Conservation (phyloP, 805 yeast genomes). For the Candida ulmi region DNA sequence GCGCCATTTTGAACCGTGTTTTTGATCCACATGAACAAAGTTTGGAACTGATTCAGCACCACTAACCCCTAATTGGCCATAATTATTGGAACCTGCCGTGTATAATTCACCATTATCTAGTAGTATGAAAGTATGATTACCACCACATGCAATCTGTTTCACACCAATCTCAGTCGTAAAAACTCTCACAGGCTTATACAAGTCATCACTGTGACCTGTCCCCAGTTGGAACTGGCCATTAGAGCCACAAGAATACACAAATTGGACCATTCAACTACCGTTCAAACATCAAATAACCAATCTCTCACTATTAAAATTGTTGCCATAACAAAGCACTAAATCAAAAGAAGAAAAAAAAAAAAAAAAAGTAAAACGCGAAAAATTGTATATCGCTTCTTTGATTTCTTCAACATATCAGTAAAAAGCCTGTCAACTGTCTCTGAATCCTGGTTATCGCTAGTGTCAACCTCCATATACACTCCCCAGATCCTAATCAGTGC, state of each 20-base stretch:
- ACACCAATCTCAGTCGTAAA: slow-evolving; percentile 22
- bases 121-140: slow-evolving; percentile 75
- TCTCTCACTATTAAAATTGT: too few species aligned
- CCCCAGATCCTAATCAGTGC: too few species aligned
- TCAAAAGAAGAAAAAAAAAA: too few species aligned
- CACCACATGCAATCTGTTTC: slow-evolving; percentile 62
- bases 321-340: background rate
- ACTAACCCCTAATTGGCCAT: slow-evolving; percentile 49
- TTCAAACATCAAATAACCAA: background rate
- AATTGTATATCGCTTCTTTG: background rate
- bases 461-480: too few species aligned
- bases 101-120: slow-evolving; percentile 46
- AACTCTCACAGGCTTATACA: slow-evolving; percentile 21
- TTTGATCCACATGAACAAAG: slow-evolving; percentile 16
- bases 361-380: background rate
- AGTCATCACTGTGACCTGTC: slow-evolving; percentile 45
- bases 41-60: slow-evolving; percentile 5
- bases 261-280: slow-evolving; percentile 7
- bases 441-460: background rate
- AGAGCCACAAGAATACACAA: slow-evolving; percentile 66
- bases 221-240: slow-evolving; percentile 82
- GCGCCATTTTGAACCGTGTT: slow-evolving; percentile 27
- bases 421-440: background rate
- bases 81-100: slow-evolving; percentile 53
- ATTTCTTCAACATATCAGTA: background rate